Percentiles rank a stretch among this genome's conserved stretches.
These are phyloP conservation scores for Iodosphaeria phyllophila DNA, from an alignment of 2,329 filamentous ascomycete species.

Conservation along the genomic window DNA sequence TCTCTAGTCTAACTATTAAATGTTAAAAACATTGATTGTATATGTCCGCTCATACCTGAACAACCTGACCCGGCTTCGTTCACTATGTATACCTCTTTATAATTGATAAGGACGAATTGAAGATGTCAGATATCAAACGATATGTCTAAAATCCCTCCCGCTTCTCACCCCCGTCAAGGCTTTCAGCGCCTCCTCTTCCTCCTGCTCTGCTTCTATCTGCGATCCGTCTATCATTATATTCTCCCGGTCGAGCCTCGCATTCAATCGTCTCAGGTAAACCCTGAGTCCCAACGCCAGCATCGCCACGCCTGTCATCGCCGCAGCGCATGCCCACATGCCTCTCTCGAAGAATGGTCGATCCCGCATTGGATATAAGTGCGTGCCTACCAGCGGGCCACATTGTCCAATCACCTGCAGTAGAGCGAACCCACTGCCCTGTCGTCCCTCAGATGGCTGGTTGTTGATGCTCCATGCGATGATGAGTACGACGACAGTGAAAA, in stretches of 20 bases:
- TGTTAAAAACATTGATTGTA: no score
- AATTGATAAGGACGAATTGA: no score
- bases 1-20: no score
- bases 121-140: slow-evolving; percentile 3
- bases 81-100: no score
- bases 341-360: slow-evolving; percentile 42
- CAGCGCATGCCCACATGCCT: slow-evolving; percentile 44
- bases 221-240: slow-evolving; percentile 1
- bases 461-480: slow-evolving; percentile 82
- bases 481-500: slow-evolving; percentile 69
- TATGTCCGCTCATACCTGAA: no score
- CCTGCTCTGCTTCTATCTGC: neutral
- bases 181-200: slow-evolving; percentile 5
- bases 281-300: slow-evolving; percentile 33
- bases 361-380: slow-evolving; percentile 39
- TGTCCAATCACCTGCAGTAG: slow-evolving; percentile 70
- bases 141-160: slow-evolving; percentile 3
- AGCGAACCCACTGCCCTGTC: slow-evolving; percentile 59
- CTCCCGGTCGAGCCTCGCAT: slow-evolving; percentile 21
- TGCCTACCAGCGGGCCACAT: slow-evolving; percentile 55
- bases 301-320: slow-evolving; percentile 43
- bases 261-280: slow-evolving; percentile 30
- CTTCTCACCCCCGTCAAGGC: slow-evolving; percentile 2
- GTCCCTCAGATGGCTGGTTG: slow-evolving; percentile 53
- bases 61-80: no score